Percentiles rank a stretch among this genome's conserved stretches.
These are phyloP conservation scores for Nicotiana noctiflora DNA, from an alignment of 257 asterid genomes.

Conservation along the genomic window DNA sequence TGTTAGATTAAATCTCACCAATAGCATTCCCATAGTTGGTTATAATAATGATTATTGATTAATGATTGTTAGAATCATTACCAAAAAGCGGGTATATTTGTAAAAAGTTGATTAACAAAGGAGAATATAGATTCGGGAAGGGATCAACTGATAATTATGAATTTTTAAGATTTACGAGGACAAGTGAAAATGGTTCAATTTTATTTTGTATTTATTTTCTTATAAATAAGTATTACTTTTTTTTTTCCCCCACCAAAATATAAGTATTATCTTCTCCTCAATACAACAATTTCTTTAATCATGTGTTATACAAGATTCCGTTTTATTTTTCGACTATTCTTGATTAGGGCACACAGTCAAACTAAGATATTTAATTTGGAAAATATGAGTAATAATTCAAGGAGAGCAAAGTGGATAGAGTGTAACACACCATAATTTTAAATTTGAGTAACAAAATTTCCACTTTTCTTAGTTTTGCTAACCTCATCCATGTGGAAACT, in stretches of 20 bases:
- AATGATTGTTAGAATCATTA: slow-evolving; percentile 19
- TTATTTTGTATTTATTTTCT: not conserved
- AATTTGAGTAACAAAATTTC: not conserved
- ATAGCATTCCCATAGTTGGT: not conserved
- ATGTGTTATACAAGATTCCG: not conserved
- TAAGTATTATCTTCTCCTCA: no score
- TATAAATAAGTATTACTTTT: no score
- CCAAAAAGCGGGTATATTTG: slow-evolving; percentile 6
- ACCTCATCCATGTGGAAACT: not conserved
- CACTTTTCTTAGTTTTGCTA: not conserved
- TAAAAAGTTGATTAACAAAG: slow-evolving; percentile 16
- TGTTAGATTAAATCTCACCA: not conserved
- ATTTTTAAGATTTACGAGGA: not conserved
- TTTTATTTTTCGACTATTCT: not conserved
- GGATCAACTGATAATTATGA: not conserved
- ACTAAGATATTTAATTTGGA: no score
- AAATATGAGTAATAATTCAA: no score
- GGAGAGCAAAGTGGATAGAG: not conserved
- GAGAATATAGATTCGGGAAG: not conserved
- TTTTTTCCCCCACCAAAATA: no score
- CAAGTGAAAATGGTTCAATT: not conserved
- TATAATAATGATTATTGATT: not conserved
- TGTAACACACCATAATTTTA: not conserved
- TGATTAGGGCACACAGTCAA: not conserved
- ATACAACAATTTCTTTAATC: not conserved